phyloP scores from a whole-genome alignment of 1,284 basidiomycete species.

The Ceratobasidium sp. region DNA sequence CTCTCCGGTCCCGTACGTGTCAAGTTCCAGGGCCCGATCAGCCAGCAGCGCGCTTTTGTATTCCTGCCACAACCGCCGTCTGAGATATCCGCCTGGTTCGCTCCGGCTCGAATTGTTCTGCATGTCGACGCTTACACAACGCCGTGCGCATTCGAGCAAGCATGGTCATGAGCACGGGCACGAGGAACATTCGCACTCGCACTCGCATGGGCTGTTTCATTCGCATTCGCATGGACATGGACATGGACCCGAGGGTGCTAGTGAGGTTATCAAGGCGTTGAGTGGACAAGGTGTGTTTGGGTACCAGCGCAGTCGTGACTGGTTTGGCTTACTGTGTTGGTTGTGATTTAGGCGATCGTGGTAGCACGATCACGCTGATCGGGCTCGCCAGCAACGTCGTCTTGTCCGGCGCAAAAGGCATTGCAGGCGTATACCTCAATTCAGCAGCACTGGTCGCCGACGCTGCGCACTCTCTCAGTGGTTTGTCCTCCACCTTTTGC shows the following conservation, averaged over 20 bases:
- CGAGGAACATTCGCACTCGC: conserved; percentile 72
- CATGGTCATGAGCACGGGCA: conserved; percentile 70
- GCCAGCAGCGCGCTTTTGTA: conserved; percentile 29
- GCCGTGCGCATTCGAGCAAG: conserved; percentile 26
- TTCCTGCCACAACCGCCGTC: conserved; percentile 28
- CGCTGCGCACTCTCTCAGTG: conserved; percentile 93
- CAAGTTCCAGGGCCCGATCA: conserved; percentile 16
- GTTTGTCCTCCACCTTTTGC: conserved; percentile 60
- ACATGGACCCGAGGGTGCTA: conserved; percentile 45
- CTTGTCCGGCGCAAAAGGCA: conserved; percentile 86
- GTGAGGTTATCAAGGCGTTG: conserved; percentile 37
- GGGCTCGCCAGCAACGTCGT: conserved; percentile 90
- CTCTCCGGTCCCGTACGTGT: conserved; percentile 23
- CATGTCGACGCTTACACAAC: conserved; percentile 26
- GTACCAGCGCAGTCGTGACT: conserved; percentile 36
- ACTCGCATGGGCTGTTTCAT: conserved; percentile 67
- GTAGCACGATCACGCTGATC: conserved; percentile 85
- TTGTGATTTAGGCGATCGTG: conserved; percentile 74
- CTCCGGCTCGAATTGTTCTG: conserved; percentile 17
- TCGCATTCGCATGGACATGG: conserved; percentile 29
- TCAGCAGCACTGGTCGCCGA: conserved; percentile 94
- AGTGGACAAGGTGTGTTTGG: conserved; percentile 26
- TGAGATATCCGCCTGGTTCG: conserved; percentile 7
- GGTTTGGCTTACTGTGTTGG: neutral
- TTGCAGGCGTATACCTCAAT: conserved; percentile 86